Conservation (phyloP, 164 flowering plant species). For the Chimonanthus praecox region DNA sequence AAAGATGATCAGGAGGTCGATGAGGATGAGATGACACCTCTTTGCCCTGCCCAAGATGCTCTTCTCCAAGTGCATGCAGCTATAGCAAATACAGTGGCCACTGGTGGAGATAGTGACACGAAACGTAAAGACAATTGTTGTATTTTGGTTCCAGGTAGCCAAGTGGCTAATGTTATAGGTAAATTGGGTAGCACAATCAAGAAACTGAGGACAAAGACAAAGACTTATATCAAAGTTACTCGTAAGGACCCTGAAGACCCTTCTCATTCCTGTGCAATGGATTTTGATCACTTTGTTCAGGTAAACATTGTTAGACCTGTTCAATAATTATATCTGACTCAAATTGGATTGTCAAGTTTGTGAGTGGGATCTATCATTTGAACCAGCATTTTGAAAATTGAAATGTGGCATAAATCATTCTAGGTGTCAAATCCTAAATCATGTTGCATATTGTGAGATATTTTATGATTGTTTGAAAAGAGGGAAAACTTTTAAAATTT, state of each 20-base stretch:
- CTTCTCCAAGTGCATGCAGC: constrained; percentile 73
- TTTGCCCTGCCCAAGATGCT: constrained; percentile 93
- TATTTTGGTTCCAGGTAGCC: constrained; percentile 87
- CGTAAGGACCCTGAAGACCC: constrained; percentile 72
- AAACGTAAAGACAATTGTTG: constrained; percentile 61
- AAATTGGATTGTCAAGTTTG: no score
- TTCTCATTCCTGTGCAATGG: constrained; percentile 81
- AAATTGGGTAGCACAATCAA: constrained; percentile 81
- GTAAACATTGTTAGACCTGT: constrained; percentile 30
- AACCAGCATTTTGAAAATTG: no score
- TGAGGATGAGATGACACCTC: constrained; percentile 48
- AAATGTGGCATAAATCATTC: no score
- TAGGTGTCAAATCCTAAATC: no score
- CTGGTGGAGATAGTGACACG: constrained; percentile 41
- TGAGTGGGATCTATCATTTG: no score
- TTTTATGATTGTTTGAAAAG: no score
- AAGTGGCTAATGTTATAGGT: constrained; percentile 85
- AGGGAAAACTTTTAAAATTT: no score
- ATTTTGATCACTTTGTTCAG: constrained; percentile 82
- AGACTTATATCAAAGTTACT: constrained; percentile 48
- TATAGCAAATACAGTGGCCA: constrained; percentile 55
- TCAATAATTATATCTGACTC: no score
- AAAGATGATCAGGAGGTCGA: constrained; percentile 63
- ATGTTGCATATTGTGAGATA: no score
- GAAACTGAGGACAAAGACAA: constrained; percentile 63